Base-by-base conservation (phyloP, 345 rosid genomes). In the Corchorus capsularis region DNA sequence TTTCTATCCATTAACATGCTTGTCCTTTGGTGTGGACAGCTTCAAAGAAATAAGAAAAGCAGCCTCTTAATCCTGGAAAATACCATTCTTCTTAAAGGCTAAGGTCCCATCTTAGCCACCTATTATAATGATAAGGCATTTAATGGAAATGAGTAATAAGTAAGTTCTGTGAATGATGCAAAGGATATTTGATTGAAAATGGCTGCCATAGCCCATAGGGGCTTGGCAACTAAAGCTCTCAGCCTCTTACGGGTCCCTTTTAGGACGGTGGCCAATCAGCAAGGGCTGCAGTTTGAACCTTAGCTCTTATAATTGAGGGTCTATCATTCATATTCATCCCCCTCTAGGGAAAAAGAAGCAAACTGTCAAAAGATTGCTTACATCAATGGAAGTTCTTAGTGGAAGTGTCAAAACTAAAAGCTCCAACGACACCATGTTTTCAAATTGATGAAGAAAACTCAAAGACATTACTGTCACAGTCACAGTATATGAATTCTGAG, bases 221-320 rank as follows among this genome's bases (percentile, higher is more conserved):
- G 69, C 52, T 64, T n/a, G 49, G 69, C 69, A 64, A 32, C 32
- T 39, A 39, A 8, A 19, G 47, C 43, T 43, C 69, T 64, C 49
- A n/a, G 15, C 50, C 32, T 39, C 50, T 41, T 27, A n/a, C 34
- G 32, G 52, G 43, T 5, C 17, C 69, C 68, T 32, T 14, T 47
- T 49, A 68, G 72, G 72, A 27, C 9, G 9, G 59, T 50, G 59
- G 73, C 60, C 60, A 50, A 9, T 57, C 27, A 3, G 59, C 59
- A 49, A 27, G 56, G 34, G 57, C 20, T 16, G 10, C 41, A 1
- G 53, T 68, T 52, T 35, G 56, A 12, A 68, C 22, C 72, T 4
- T 49, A 47, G 17, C 16, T 45, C 71, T 69, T 50, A 50, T 50
- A 50, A 34, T 37, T 20, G 2, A 41, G 22, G 47, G 46, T 39